Evolutionary conservation across 2,329 filamentous ascomycete genomes (phyloP), one percentile per base, ranked within the genome.

Genomic region (Dactylella cylindrospora): DNA sequence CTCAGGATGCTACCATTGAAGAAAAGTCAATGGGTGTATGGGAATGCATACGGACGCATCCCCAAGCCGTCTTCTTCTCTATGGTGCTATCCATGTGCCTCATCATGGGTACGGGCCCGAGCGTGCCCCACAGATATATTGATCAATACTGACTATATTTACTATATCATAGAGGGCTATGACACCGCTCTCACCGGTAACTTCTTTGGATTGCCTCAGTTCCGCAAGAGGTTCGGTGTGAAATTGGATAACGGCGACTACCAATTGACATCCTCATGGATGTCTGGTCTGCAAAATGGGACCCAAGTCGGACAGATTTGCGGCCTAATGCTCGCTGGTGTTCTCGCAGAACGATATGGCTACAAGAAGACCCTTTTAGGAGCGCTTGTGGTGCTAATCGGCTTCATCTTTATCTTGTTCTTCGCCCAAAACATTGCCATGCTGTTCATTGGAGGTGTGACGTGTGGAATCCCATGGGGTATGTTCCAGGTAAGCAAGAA

Each of bases 201-300:
- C 54, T 73, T 74, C 43, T 74, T 71, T 62, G 79, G 78, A 28
- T 79, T 80, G 47, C 74, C 76, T 5, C 77, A 79, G 67, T 83
- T 82, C 71, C 80, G 79, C 67, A 71, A 71, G 65, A 82, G 81
- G 69, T 83, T 81, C 67, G 80, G 80, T 50, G 74, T 76, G 33
- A 73, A 72, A 47, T 70, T 75, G n/a, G 64, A 71, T 5, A 72
- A 76, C 35, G 78, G 76, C 49, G 71, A 69, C 5, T 82, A 78
- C 66, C 75, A 82, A 67, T 76, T 84, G 10, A 74, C 81, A 2
- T 79, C 81, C 1, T 70, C 75, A 2, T 84, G 82, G 82, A 82
- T 84, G 70, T 77, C 81, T 5, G 82, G 80, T 9, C 72, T 84
- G 15, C 81, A 77, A 67, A 81, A 82, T 68, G 60, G 55, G 5